These are phyloP conservation scores for Pseudogymnoascus sp. DNA, from an alignment of 2,329 filamentous ascomycete genomes.

Conservation along the genomic window DNA sequence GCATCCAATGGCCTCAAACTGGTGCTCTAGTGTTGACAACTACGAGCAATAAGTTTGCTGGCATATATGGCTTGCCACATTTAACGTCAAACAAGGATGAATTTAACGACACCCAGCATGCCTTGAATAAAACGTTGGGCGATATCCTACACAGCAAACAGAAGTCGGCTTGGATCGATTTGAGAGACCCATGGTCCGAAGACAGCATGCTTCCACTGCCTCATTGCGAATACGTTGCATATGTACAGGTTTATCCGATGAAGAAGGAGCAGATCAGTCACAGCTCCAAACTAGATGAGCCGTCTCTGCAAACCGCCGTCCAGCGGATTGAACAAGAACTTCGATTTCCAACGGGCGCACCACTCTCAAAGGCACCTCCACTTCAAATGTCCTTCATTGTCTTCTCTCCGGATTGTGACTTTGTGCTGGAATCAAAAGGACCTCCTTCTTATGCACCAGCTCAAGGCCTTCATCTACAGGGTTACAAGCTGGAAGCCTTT, in stretches of 20 bases:
- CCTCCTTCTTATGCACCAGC: conserved; percentile 46
- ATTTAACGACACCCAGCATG: conserved; percentile 49
- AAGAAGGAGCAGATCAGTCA: background rate
- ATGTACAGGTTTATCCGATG: conserved; percentile 61
- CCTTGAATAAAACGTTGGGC: conserved; percentile 68
- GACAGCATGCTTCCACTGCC: conserved; percentile 56
- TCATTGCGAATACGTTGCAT: conserved; percentile 84
- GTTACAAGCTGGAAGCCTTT: conserved; percentile 55
- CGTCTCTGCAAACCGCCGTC: conserved; percentile 33
- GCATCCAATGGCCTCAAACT: conserved; percentile 76
- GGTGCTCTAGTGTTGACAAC: conserved; percentile 78
- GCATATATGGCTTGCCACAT: conserved; percentile 83
- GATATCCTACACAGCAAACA: conserved; percentile 60
- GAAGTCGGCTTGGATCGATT: conserved; percentile 44
- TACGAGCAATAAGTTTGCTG: conserved; percentile 89
- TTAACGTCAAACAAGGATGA: conserved; percentile 55
- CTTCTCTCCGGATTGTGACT: conserved; percentile 62
- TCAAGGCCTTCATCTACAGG: conserved; percentile 49
- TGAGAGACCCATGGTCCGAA: conserved; percentile 65
- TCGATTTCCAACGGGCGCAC: conserved; percentile 52
- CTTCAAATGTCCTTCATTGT: conserved; percentile 57
- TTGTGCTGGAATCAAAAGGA: conserved; percentile 58
- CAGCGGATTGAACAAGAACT: conserved; percentile 56
- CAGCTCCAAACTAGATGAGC: conserved; percentile 1
- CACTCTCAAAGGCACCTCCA: conserved; percentile 44